These are phyloP conservation scores for Geotrichum cucujoidarum DNA, from an alignment of 1,139 yeast genomes.

Conservation along the genomic window DNA sequence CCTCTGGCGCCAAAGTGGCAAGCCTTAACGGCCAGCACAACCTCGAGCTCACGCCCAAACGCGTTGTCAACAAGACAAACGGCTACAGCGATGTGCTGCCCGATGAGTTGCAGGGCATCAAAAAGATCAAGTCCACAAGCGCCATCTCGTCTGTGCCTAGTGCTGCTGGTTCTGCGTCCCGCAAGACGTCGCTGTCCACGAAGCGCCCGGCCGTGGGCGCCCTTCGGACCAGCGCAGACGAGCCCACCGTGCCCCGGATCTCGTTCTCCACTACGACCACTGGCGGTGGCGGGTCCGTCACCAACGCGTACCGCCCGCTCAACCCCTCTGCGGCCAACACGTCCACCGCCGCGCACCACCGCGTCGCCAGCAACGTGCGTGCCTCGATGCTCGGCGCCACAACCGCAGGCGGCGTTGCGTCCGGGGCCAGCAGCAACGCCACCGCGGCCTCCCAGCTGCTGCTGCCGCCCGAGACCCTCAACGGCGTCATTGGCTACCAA, in stretches of 20 bases:
- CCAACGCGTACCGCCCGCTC: not conserved
- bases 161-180: constrained; percentile 1
- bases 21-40: constrained; percentile 27
- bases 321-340: not conserved
- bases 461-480: constrained; percentile 16
- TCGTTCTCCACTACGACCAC: not conserved
- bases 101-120: not conserved
- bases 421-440: not conserved
- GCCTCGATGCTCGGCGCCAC: not conserved
- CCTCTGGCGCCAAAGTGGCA: constrained; percentile 15
- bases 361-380: not conserved
- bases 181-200: constrained; percentile 2
- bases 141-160: not conserved
- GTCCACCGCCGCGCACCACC: constrained; percentile 1
- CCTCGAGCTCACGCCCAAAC: constrained; percentile 32
- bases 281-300: not conserved
- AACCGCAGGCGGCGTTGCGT: not conserved
- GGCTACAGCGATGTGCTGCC: constrained; percentile 25
- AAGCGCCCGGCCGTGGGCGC: constrained; percentile 5
- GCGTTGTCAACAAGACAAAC: constrained; percentile 30
- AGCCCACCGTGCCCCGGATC: not conserved
- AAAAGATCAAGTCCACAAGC: constrained; percentile 1
- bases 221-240: not conserved
- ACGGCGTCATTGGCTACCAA: constrained; percentile 34
- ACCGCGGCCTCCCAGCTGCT: constrained; percentile 2